phyloP scores from a whole-genome alignment of 371 early-diverging fungal species.

The Coelomomyces lativittatus region DNA sequence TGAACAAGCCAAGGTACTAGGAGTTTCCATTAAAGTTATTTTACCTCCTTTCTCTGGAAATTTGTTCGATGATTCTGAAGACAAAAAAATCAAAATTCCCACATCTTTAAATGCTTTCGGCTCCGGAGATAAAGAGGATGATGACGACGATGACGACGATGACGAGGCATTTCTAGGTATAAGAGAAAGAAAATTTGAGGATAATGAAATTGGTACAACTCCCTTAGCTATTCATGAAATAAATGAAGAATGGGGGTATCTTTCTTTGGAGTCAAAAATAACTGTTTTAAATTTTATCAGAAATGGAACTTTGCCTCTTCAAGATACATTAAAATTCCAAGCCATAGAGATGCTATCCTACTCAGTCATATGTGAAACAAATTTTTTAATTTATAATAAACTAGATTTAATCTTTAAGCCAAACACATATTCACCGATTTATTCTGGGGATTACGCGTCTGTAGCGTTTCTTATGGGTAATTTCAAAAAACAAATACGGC shows the following conservation, averaged over 20 bases:
- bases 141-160: background rate
- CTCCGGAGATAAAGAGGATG: background rate
- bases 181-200: background rate
- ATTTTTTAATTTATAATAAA: background rate
- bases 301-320: background rate
- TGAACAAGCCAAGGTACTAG: background rate
- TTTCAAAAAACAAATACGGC: background rate
- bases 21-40: background rate
- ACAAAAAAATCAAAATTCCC: background rate
- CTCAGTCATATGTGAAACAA: background rate
- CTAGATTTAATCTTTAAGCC: background rate
- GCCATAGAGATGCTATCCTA: background rate
- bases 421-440: background rate
- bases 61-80: background rate
- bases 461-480: background rate
- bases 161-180: background rate
- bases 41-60: background rate
- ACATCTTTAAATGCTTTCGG: background rate
- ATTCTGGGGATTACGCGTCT: background rate
- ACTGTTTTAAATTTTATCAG: background rate
- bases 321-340: background rate
- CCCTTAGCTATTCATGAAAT: background rate
- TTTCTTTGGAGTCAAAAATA: background rate
- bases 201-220: background rate
- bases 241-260: background rate